These are phyloP conservation scores for Lentinus brumalis DNA, from an alignment of 768 basidiomycete genomes.

Conservation along the genomic window DNA sequence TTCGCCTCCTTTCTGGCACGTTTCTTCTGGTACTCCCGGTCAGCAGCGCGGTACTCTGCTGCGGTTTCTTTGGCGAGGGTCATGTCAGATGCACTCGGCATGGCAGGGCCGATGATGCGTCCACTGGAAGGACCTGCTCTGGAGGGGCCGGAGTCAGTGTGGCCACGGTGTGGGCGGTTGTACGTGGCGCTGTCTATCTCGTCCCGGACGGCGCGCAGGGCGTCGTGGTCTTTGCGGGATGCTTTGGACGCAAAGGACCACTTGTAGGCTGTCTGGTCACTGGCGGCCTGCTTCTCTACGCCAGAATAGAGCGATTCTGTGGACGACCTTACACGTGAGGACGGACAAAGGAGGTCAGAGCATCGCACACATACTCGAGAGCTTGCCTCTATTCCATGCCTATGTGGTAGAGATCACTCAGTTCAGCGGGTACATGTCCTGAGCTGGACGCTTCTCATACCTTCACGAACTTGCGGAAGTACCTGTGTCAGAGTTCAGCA, in stretches of 20 bases:
- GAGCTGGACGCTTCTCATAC: constrained; percentile 36
- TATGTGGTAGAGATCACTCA: constrained; percentile 27
- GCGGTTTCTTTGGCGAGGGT: constrained; percentile 67
- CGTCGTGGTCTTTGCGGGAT: constrained; percentile 57
- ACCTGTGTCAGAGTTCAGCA: constrained; percentile 48
- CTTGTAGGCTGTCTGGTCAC: constrained; percentile 79
- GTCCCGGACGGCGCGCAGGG: constrained; percentile 59
- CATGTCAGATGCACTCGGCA: constrained; percentile 71
- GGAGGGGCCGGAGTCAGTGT: not conserved
- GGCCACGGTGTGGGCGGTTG: constrained; percentile 15
- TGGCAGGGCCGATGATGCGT: constrained; percentile 63
- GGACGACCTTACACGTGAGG: constrained; percentile 1
- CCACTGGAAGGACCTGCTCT: constrained; percentile 31
- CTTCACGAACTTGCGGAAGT: constrained; percentile 93
- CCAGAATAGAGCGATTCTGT: constrained; percentile 62
- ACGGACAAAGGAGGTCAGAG: not conserved
- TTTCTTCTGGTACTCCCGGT: constrained; percentile 63
- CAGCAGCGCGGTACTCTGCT: constrained; percentile 52
- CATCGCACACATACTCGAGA: constrained; percentile 51
- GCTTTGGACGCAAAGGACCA: constrained; percentile 82
- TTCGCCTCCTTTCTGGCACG: constrained; percentile 65
- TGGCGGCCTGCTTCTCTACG: constrained; percentile 59
- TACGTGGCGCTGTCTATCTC: constrained; percentile 55
- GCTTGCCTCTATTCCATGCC: constrained; percentile 82
- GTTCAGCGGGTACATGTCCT: not conserved